phyloP scores from a whole-genome alignment of 2,329 filamentous ascomycete species.

The Dactylellina cionopaga region DNA sequence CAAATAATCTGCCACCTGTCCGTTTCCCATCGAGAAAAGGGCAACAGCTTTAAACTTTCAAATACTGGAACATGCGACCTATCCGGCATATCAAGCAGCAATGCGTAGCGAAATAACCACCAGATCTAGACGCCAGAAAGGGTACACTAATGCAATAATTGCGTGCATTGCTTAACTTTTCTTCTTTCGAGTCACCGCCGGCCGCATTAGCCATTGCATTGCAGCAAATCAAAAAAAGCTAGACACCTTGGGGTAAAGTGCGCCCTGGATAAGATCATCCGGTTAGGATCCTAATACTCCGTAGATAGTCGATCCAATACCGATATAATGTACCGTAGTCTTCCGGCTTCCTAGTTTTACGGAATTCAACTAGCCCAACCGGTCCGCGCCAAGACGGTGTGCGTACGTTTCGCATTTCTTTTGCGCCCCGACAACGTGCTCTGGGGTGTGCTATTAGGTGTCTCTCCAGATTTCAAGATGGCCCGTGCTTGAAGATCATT shows the following conservation, averaged over 20 bases:
- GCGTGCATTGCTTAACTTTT: neutral
- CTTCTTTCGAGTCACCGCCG: neutral
- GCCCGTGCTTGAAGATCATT: no score
- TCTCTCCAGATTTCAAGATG: conserved; percentile 4
- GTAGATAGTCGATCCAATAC: conserved; percentile 32
- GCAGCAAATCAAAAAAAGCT: neutral
- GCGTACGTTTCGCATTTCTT: conserved; percentile 1
- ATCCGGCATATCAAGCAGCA: neutral
- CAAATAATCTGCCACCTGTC: neutral
- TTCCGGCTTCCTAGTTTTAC: conserved; percentile 31
- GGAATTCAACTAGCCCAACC: conserved; percentile 6
- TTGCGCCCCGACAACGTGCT: neutral
- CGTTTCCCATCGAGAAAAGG: conserved; percentile 7
- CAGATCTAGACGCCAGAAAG: no score
- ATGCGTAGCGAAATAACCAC: neutral
- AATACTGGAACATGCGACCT: conserved; percentile 7
- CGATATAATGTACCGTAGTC: conserved; percentile 18
- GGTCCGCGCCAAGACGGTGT: conserved; percentile 26
- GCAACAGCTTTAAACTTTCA: neutral
- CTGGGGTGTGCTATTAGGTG: neutral
- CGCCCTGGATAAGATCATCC: no score
- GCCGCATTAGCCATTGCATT: no score
- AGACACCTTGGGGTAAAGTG: neutral
- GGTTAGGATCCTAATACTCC: conserved; percentile 21
- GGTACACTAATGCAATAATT: neutral